Base-by-base conservation (phyloP, 2,329 filamentous ascomycete genomes). In the Claviceps arundinis region DNA sequence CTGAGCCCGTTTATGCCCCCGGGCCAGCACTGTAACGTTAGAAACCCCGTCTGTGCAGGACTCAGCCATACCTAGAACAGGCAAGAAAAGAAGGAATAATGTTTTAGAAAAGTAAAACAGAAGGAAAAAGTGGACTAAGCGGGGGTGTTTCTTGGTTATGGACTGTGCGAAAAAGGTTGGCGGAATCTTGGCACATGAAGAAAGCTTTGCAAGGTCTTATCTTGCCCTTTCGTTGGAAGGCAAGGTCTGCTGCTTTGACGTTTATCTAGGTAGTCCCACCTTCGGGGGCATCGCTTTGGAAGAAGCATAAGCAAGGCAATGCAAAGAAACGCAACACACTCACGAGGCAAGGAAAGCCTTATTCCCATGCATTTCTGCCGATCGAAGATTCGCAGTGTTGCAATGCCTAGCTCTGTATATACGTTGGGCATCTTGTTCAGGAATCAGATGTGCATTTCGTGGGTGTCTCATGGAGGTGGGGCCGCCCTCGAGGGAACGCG, bases 391-490 rank as follows among this genome's bases (percentile, higher is more conserved):
- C 24, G 13, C 17, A 42, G 17, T n/a, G 37, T 37, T 40, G 30
- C 43, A 45, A 30, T 19, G 11, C 19, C 17, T 11, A 14, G 14
- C 49, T 22, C 22, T 14, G 30, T 19, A 19, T 11, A 9, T 44
- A 5, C 30, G 17, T 37, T 19, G 8, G 26, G 8, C 3, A 34
- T 34, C 30, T 37, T 37, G 19, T 40, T 37, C 19, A 37, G 8
- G 14, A n/a, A 34, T 37, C 19, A 43, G 14, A 51, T 43, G 22
- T 41, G 41, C 38, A 43, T 24, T 19, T 34, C 22, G n/a, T 42
- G 30, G 42, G 47, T 49, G 51, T 52, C 51, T 52, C 41, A 52
- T 16, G 41, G n/a, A 16, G 40, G 51, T 52, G 51, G 51, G 24
- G 46, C 37, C 45, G n/a, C n/a, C 22, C 37, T 22, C 6, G 6